A percentile compares a stretch with the other conserved stretches of the same genome.
Evolutionary conservation across 2,329 filamentous ascomycete genomes (phyloP).

Genomic region (Nannizziopsis arthrosporioides): DNA sequence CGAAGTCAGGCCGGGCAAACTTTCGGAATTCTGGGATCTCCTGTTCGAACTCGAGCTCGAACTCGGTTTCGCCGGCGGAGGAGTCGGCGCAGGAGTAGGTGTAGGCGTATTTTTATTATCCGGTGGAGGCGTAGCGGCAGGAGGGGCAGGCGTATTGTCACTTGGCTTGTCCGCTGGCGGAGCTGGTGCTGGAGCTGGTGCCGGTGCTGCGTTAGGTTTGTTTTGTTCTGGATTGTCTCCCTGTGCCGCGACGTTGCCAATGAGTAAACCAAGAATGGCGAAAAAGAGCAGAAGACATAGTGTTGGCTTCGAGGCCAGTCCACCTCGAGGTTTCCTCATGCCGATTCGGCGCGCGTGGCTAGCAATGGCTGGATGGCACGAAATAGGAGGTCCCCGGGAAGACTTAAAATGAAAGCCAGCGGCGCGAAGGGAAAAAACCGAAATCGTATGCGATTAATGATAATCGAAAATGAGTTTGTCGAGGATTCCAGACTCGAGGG

Average conservation of each 20-base stretch:
- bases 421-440: background rate
- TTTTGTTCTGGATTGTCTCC: constrained; percentile 4
- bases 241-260: constrained; percentile 11
- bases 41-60: constrained; percentile 13
- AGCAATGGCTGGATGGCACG: too few species aligned
- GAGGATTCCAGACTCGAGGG: background rate
- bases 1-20: constrained; percentile 13
- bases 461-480: background rate
- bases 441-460: background rate
- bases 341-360: background rate
- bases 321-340: constrained; percentile 12
- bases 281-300: constrained; percentile 10
- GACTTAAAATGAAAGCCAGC: background rate
- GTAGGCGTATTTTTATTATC: constrained; percentile 15
- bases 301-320: constrained; percentile 10
- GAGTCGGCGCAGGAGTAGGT: constrained; percentile 10
- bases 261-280: constrained; percentile 7
- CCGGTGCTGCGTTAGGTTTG: constrained; percentile 13
- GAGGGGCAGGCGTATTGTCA: background rate
- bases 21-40: constrained; percentile 9
- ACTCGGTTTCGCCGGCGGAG: constrained; percentile 13
- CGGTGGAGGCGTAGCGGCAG: background rate
- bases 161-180: constrained; percentile 1
- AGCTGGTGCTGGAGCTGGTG: constrained; percentile 16
- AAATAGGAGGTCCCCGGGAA: background rate